A percentile compares a stretch with the other conserved stretches of the same genome.
phyloP scores from a whole-genome alignment of 495 filamentous ascomycete species.

The Penicillium desertorum region DNA sequence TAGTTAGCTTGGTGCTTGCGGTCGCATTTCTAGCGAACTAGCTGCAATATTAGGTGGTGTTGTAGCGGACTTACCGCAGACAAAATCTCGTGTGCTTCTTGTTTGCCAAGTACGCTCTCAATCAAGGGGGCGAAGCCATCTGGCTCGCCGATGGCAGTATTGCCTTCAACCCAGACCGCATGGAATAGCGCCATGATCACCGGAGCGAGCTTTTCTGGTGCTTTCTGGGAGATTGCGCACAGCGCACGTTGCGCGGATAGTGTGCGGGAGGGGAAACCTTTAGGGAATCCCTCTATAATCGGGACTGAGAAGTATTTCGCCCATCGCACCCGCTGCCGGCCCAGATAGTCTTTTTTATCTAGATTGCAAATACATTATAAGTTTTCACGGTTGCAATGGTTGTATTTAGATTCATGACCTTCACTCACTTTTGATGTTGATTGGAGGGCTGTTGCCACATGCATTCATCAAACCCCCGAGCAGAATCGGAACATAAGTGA shows the following conservation, averaged over 20 bases:
- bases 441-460: slow-evolving; percentile 61
- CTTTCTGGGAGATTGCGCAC: slow-evolving; percentile 35
- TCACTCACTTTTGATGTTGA: slow-evolving; percentile 64
- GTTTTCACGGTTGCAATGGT: not conserved
- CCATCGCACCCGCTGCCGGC: slow-evolving; percentile 62
- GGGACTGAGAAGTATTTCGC: slow-evolving; percentile 58
- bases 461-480: slow-evolving; percentile 68
- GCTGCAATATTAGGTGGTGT: not conserved
- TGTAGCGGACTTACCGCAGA: slow-evolving; percentile 29
- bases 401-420: not conserved
- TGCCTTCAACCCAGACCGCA: slow-evolving; percentile 58
- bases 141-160: slow-evolving; percentile 46
- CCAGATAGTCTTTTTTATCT: slow-evolving; percentile 71
- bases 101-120: slow-evolving; percentile 50
- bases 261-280: slow-evolving; percentile 61
- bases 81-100: slow-evolving; percentile 42
- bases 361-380: not conserved
- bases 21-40: slow-evolving; percentile 3
- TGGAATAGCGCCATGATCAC: slow-evolving; percentile 53
- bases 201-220: slow-evolving; percentile 44
- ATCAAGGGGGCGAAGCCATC: slow-evolving; percentile 51
- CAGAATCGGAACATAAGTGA: slow-evolving; percentile 67
- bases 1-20: not conserved
- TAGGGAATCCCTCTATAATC: slow-evolving; percentile 48
- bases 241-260: slow-evolving; percentile 52